phyloP scores from a whole-genome alignment of 106 monocot genomes.

The Platanthera guangdongensis region DNA sequence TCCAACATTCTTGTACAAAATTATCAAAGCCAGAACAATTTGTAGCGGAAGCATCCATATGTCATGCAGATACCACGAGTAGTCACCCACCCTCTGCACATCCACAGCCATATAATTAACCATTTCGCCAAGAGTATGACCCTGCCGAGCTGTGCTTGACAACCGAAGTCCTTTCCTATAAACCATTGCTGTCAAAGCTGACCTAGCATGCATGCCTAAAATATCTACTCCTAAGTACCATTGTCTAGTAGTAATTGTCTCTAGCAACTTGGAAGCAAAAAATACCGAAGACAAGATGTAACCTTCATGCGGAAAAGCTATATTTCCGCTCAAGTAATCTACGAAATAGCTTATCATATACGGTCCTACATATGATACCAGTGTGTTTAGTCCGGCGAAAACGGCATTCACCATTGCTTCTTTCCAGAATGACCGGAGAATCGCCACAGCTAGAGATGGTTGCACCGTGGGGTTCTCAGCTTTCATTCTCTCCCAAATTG shows the following conservation, averaged over 20 bases:
- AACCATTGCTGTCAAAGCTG: conserved; percentile 90
- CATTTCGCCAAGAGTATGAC: conserved; percentile 91
- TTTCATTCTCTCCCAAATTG: conserved; percentile 70
- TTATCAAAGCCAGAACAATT: conserved; percentile 75
- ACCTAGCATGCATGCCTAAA: conserved; percentile 94
- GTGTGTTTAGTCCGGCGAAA: conserved; percentile 69
- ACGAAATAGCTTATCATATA: conserved; percentile 84
- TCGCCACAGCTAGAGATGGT: conserved; percentile 57
- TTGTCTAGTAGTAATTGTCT: conserved; percentile 75
- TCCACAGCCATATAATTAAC: conserved; percentile 99
- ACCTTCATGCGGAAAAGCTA: conserved; percentile 66
- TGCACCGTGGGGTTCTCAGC: conserved; percentile 28
- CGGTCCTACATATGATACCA: conserved; percentile 86
- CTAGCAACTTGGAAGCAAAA: conserved; percentile 72
- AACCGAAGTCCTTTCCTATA: conserved; percentile 80
- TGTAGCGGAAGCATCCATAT: conserved; percentile 96
- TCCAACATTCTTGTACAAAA: conserved; percentile 82
- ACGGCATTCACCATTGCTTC: conserved; percentile 65
- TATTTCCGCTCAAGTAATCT: conserved; percentile 75
- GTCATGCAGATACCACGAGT: conserved; percentile 92
- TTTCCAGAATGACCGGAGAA: conserved; percentile 68
- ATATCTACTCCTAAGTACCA: conserved; percentile 96
- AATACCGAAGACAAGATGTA: conserved; percentile 73
- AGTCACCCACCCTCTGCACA: conserved; percentile 88
- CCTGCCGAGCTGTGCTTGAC: conserved; percentile 71